Base-by-base conservation (phyloP, 2,329 filamentous ascomycete genomes). In the Calonectria hawksworthii region DNA sequence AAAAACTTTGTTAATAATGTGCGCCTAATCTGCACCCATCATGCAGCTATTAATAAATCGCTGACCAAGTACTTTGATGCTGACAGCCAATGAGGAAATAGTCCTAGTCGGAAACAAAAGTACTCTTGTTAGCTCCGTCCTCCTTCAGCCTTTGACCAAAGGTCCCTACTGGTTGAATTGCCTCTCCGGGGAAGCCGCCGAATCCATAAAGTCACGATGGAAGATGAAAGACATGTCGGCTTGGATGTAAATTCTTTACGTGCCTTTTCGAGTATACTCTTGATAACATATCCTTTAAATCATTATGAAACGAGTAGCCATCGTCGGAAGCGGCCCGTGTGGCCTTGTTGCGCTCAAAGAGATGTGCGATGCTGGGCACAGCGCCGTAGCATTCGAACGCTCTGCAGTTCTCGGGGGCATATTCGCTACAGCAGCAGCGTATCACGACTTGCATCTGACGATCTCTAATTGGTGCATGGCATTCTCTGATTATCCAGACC, bases 391-490 rank as follows among this genome's bases (percentile, higher is more conserved):
- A n/a, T 65, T 50, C 14, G 61, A 65, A 23, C 61, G 61, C 38
- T 65, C 61, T 23, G 61, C 26, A 13, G 61, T 9, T 32, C 38
- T 65, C 1, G 61, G 61, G 2, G 61, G 61, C 41, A 65, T 65
- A 9, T 65, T 65, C 14, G 9, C 38, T 9, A 65, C 61, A 0
- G 28, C 61, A 32, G 61, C 61, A 6, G 26, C 61, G 3, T 65
- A 65, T 3, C 61, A 38, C 14, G 26, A 50, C 21, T 28, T 65
- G 4, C 21, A 65, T 11, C 61, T 65, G 26, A 65, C 61, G 1
- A 65, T 65, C 0, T 65, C 61, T 28, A 65, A 65, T 21, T 65
- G 61, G 61, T 65, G 61, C 10, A 65, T 65, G 61, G 61, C 61
- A 50, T 65, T 65, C 18, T 65, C 61, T 1, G 61, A 65, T 26